Evolutionary conservation across 768 basidiomycete genomes (phyloP).

Genomic region (Mycena albidolilacea): DNA sequence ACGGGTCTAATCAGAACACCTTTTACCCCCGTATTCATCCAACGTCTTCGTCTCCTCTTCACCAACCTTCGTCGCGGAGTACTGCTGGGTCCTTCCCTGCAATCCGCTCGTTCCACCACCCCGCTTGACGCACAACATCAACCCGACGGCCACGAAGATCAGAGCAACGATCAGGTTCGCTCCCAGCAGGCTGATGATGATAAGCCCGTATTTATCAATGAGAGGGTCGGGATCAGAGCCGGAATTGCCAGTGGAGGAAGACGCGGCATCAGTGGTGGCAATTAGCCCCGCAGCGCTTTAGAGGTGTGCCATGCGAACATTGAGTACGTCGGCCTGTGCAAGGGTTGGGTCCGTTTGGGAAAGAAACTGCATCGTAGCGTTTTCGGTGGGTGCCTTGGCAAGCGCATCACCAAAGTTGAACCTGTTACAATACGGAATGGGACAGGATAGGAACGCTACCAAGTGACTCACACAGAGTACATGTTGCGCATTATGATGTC

Average conservation of each 20-base stretch:
- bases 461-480: conserved; percentile 2
- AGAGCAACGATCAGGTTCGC: conserved; percentile 13
- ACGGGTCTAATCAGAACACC: conserved; percentile 3
- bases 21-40: neutral
- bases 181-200: conserved; percentile 5
- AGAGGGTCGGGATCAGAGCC: neutral
- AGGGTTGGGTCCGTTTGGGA: neutral
- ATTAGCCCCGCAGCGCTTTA: neutral
- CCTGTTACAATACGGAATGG: neutral
- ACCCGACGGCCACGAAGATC: neutral
- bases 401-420: conserved; percentile 5
- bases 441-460: neutral
- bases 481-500: conserved; percentile 15
- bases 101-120: neutral
- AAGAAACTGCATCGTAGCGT: neutral
- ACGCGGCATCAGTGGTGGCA: neutral
- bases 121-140: conserved; percentile 4
- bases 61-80: neutral
- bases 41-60: neutral
- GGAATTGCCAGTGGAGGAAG: neutral
- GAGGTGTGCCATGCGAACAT: conserved; percentile 9
- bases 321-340: neutral
- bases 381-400: too few relatives aligned
- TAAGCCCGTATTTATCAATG: conserved; percentile 1
- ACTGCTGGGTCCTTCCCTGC: neutral